These are phyloP conservation scores for Penicillium sp. DNA, from an alignment of 2,329 filamentous ascomycete species.

Conservation along the genomic window DNA sequence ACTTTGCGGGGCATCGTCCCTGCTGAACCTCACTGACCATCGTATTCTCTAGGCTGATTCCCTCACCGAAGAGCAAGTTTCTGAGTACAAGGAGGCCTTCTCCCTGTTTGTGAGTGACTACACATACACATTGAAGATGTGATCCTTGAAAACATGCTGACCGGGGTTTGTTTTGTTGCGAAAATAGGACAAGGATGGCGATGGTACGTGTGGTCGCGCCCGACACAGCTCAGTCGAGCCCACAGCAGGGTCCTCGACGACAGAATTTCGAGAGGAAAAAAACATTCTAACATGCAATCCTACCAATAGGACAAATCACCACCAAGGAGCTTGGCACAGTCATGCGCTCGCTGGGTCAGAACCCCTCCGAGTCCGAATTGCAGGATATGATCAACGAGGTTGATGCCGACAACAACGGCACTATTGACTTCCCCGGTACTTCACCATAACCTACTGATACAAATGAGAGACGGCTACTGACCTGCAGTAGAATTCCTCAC, in stretches of 20 bases:
- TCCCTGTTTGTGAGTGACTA: slow-evolving; percentile 88
- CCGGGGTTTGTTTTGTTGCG: slow-evolving; percentile 13
- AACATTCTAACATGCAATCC: slow-evolving; percentile 10
- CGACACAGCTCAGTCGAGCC: background rate
- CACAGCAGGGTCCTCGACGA: background rate
- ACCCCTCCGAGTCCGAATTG: slow-evolving; percentile 83
- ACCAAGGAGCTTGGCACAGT: slow-evolving; percentile 88
- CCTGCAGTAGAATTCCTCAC: slow-evolving; percentile 70
- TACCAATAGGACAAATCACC: slow-evolving; percentile 72
- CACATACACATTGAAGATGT: background rate
- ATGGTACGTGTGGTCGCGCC: slow-evolving; percentile 63
- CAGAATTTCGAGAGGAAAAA: background rate
- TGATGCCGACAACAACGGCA: slow-evolving; percentile 88
- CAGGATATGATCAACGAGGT: slow-evolving; percentile 96
- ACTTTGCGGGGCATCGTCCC: slow-evolving; percentile 34
- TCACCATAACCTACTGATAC: background rate
- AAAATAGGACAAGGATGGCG: slow-evolving; percentile 78
- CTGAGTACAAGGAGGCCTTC: slow-evolving; percentile 99
- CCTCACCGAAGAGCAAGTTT: slow-evolving; percentile 99
- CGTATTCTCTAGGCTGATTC: slow-evolving; percentile 73
- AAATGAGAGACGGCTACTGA: slow-evolving; percentile 9
- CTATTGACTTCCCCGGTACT: slow-evolving; percentile 85
- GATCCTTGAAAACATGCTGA: slow-evolving; percentile 16
- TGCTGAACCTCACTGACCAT: slow-evolving; percentile 27
- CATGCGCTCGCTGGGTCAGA: slow-evolving; percentile 86